A percentile compares a stretch with the other conserved stretches of the same genome.
Conservation (phyloP, 257 asterid genomes). For the Jaltomata sinuosa region DNA sequence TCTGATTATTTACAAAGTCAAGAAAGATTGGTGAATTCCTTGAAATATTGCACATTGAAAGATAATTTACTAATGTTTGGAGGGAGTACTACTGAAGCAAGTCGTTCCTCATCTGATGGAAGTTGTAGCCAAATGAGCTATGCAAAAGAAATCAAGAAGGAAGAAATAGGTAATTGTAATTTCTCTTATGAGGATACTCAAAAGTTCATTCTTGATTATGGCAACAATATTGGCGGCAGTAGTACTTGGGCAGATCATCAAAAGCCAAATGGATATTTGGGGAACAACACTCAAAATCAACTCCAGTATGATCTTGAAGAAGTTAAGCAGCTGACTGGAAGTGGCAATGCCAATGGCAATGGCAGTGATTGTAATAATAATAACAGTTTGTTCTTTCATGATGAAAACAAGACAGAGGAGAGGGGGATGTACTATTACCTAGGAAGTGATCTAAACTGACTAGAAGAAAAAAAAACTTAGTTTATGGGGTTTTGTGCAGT, state of each 20-base stretch:
- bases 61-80: slow-evolving; percentile 43
- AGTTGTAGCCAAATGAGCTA: slow-evolving; percentile 36
- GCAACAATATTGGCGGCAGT: background rate
- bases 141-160: slow-evolving; percentile 46
- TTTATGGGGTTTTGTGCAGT: background rate
- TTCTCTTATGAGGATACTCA: slow-evolving; percentile 21
- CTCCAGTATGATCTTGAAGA: slow-evolving; percentile 48
- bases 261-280: background rate
- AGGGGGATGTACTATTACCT: slow-evolving; percentile 31
- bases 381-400: slow-evolving; percentile 22
- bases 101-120: slow-evolving; percentile 59
- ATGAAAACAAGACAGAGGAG: slow-evolving; percentile 44
- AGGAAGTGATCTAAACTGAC: slow-evolving; percentile 9
- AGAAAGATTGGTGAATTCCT: slow-evolving; percentile 30
- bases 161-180: slow-evolving; percentile 13
- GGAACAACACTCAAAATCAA: slow-evolving; percentile 9
- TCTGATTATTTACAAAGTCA: slow-evolving; percentile 17
- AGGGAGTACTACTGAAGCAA: slow-evolving; percentile 40
- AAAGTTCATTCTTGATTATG: slow-evolving; percentile 33
- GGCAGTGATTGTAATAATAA: background rate
- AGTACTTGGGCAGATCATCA: background rate
- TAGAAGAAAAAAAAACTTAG: background rate
- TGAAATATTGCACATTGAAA: slow-evolving; percentile 17
- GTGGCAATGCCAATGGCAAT: background rate
- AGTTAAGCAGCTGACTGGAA: slow-evolving; percentile 35